These are phyloP conservation scores for Prosopis cineraria DNA, from an alignment of 306 rosid species.

Conservation along the genomic window DNA sequence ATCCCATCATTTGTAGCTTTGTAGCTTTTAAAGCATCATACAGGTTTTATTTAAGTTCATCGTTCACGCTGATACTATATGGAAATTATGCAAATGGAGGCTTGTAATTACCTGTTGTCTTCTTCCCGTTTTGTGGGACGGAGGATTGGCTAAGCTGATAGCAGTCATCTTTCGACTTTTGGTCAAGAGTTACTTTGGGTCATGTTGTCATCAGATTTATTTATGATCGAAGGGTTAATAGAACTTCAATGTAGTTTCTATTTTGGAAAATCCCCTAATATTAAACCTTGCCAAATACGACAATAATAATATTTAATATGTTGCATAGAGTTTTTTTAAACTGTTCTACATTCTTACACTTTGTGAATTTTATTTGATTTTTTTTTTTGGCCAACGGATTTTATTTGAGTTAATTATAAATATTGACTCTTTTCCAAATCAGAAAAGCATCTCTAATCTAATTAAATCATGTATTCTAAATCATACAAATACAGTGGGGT, in stretches of 20 bases:
- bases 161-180: neutral
- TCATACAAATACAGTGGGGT: too few species aligned
- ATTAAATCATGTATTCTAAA: neutral
- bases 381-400: too few species aligned
- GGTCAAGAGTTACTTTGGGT: neutral
- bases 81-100: conserved; percentile 37
- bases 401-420: neutral
- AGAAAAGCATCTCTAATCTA: neutral
- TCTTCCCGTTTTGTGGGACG: conserved; percentile 14
- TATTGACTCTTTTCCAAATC: neutral
- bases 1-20: neutral
- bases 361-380: neutral
- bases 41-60: neutral
- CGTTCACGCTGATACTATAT: neutral
- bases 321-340: neutral
- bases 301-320: neutral
- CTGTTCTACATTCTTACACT: neutral
- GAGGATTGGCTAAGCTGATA: neutral
- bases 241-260: neutral
- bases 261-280: neutral
- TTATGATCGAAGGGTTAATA: neutral
- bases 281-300: neutral
- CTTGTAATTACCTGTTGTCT: conserved; percentile 37
- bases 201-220: neutral
- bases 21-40: conserved; percentile 27